These are phyloP conservation scores for Dorcoceras hygrometricum DNA, from an alignment of 257 asterid species.

Conservation along the genomic window DNA sequence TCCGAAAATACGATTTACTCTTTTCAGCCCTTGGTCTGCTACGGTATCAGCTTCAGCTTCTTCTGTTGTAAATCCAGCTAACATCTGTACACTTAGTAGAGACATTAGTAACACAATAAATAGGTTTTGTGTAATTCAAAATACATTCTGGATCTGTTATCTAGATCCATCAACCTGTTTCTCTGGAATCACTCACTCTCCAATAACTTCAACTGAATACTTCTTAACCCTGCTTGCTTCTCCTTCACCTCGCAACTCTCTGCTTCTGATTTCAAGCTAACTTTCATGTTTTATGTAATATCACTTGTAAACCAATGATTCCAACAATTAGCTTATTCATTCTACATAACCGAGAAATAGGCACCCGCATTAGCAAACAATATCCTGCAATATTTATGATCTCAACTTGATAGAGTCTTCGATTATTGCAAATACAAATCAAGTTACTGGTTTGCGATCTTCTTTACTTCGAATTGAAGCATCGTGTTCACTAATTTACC, in stretches of 20 bases:
- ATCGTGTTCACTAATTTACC: constrained; percentile 5
- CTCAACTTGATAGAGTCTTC: neutral
- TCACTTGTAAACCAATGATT: neutral
- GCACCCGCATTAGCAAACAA: neutral
- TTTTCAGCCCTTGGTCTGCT: no score
- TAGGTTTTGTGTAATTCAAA: no score
- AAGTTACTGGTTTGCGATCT: constrained; percentile 21
- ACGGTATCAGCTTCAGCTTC: no score
- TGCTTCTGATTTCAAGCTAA: neutral
- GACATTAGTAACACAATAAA: no score
- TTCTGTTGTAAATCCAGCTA: no score
- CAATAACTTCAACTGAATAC: neutral
- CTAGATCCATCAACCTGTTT: no score
- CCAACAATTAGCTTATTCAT: neutral
- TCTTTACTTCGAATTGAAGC: constrained; percentile 6
- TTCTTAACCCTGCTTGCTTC: neutral
- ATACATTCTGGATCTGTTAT: no score
- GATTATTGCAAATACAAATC: constrained; percentile 15
- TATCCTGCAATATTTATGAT: neutral
- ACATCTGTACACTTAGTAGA: no score
- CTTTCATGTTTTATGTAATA: neutral
- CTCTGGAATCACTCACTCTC: neutral
- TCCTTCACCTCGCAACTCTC: neutral
- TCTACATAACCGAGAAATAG: neutral
- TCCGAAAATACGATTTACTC: no score